Base-by-base conservation (phyloP, 1,284 basidiomycete genomes). In the Ceraceosorus bombacis region DNA sequence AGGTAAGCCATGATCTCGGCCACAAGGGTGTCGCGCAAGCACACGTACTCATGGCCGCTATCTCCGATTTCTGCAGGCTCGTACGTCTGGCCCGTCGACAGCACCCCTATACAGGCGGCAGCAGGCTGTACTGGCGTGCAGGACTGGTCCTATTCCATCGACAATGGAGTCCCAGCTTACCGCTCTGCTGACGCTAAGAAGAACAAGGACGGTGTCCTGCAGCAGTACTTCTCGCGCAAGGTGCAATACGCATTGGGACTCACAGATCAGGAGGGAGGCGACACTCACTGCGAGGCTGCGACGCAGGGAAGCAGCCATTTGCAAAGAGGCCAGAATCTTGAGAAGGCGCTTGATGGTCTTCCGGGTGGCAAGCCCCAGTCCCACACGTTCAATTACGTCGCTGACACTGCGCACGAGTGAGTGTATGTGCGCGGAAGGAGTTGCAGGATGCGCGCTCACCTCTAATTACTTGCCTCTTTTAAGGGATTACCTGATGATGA, bases 291-390 rank as follows among this genome's bases (percentile, higher is more conserved):
- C 56, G 67, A 72, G 46, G 71, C 71, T 0, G 64, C 65, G 49
- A 69, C 67, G 61, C 66, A 73, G 58, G 71, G 71, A 38, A 63
- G 56, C 3, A 64, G 65, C 54, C 72, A 74, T 51, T 53, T 73
- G 3, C 58, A 57, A 1, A 63, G 72, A 17, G 72, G 71, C 36
- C 64, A 68, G 58, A 72, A 74, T 63, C 61, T 73, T 55, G 52
- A 56, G 41, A 53, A 37, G 17, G 54, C 58, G 6, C 51, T 57
- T 9, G 37, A 39, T 27, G 63, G 53, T 41, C 66, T 69, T 59
- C 49, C 56, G n/a, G 70, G 70, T 13, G 66, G 68, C 37, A 57
- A 64, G 1, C 70, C 70, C 5, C 49, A 54, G 2, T 62, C 58
- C 48, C 68, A 72, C 13, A 55, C 55, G 17, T 70, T 69, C 59